Base-by-base conservation (phyloP, 169 alveolate species). In the Eimeria necatrix region DNA sequence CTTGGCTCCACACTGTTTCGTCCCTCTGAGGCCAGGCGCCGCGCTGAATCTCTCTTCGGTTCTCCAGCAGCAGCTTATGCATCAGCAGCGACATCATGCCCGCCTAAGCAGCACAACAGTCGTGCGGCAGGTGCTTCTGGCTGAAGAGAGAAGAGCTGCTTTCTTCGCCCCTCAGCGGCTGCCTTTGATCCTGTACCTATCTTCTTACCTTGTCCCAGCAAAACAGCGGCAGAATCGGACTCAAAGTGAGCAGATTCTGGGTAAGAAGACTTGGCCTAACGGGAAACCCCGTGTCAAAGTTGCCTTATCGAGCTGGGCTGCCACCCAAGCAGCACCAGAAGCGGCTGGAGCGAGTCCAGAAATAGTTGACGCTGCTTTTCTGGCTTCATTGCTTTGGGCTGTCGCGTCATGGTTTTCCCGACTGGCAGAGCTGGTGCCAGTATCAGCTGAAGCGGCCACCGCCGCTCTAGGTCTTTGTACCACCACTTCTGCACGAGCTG, bases 111-210 rank as follows among this genome's bases (percentile, higher is more conserved):
- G 49, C 26, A 49, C 90, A 22, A 4, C 90, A 53, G 16, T 53
- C 6, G 22, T 81, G 90, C 68, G 90, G 26, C 90, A 81, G 51
- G 53, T 81, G 52, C 74, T 81, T 51, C 52, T 81, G 14, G 90
- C 73, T 49, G 73, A 51, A 53, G 90, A 81, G 73, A 70, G 51
- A 18, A 51, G 90, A 26, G 71, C 90, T n/a, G 73, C 73, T 4
- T 81, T 81, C 90, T 81, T 81, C 90, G 48, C 53, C 20, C 90
- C 90, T 10, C 71, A 26, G 10, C 90, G 90, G 26, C 73, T 81
- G 32, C 90, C 90, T 4, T 70, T 52, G 68, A 4, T 53, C 22
- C 90, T 81, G 51, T 53, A 41, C 49, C 90, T 49, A n/a, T 53
- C 52, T 22, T 81, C 90, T 3, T n/a, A 48, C 90, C 4, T 20